Conservation (phyloP, 371 early-diverging fungal genomes). For the Actinomortierella ambigua region DNA sequence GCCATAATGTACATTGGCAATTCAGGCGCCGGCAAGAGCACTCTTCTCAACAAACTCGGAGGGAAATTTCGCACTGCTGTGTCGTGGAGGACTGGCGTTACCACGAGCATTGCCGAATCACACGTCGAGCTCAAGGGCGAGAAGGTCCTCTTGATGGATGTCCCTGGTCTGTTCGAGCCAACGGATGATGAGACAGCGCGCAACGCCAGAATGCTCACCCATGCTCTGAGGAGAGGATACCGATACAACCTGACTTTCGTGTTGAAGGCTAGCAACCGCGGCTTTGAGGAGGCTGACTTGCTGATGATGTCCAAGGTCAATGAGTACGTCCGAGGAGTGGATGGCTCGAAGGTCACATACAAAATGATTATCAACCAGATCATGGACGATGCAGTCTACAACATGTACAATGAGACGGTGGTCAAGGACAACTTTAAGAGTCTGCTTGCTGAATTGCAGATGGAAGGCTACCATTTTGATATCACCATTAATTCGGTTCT, state of each 20-base stretch:
- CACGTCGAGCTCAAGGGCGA: neutral
- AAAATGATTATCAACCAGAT: conserved; percentile 10
- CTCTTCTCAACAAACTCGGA: conserved; percentile 6
- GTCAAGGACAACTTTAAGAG: neutral
- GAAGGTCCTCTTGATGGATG: conserved; percentile 6
- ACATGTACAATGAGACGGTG: conserved; percentile 3
- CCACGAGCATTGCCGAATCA: neutral
- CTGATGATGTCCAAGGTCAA: conserved; percentile 16
- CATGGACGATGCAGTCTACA: neutral
- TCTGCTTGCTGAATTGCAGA: neutral
- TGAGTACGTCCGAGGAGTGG: conserved; percentile 6
- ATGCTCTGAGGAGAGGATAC: conserved; percentile 9
- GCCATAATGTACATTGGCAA: neutral
- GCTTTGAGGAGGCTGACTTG: conserved; percentile 2
- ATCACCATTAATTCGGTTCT: neutral
- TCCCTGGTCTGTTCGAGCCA: conserved; percentile 15
- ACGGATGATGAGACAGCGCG: neutral
- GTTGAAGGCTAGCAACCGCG: conserved; percentile 14
- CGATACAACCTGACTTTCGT: conserved; percentile 15
- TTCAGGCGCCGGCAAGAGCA: conserved; percentile 6
- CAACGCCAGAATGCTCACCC: conserved; percentile 4
- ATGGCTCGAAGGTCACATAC: conserved; percentile 1
- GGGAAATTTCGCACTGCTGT: conserved; percentile 10
- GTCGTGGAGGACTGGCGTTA: conserved; percentile 5
- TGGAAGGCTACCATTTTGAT: neutral